phyloP scores from a whole-genome alignment of 75 land plant species.

The Selaginella moellendorffii region DNA sequence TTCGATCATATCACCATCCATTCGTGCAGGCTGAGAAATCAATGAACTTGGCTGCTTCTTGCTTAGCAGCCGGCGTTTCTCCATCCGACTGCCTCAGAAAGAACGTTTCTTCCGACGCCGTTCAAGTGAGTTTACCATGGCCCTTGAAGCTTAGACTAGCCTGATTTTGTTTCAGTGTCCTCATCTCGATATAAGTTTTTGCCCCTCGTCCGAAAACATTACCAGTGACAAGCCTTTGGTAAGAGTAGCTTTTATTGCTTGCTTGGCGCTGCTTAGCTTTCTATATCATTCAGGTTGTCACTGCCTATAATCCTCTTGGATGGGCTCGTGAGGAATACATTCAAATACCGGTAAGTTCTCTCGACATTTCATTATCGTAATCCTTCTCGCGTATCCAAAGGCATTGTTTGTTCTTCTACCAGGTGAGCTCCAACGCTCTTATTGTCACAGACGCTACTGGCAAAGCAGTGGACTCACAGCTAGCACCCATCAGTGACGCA shows the following conservation, averaged over 20 bases:
- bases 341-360: conserved; percentile 42
- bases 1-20: too few species aligned
- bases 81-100: background rate
- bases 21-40: background rate
- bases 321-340: conserved; percentile 54
- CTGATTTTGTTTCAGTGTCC: background rate
- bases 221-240: background rate
- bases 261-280: background rate
- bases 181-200: background rate
- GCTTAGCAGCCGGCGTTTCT: background rate
- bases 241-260: background rate
- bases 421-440: background rate
- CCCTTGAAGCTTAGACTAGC: too few species aligned
- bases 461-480: background rate
- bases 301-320: conserved; percentile 54
- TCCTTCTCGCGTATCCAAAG: background rate
- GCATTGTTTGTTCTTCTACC: background rate
- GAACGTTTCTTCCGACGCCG: background rate
- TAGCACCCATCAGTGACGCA: background rate
- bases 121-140: too few species aligned
- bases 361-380: too few species aligned
- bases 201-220: background rate
- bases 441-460: background rate
- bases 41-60: conserved; percentile 11
- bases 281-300: conserved; percentile 24